These are phyloP conservation scores for Diplocarpon rosae DNA, from an alignment of 2,329 filamentous ascomycete species.

Conservation along the genomic window DNA sequence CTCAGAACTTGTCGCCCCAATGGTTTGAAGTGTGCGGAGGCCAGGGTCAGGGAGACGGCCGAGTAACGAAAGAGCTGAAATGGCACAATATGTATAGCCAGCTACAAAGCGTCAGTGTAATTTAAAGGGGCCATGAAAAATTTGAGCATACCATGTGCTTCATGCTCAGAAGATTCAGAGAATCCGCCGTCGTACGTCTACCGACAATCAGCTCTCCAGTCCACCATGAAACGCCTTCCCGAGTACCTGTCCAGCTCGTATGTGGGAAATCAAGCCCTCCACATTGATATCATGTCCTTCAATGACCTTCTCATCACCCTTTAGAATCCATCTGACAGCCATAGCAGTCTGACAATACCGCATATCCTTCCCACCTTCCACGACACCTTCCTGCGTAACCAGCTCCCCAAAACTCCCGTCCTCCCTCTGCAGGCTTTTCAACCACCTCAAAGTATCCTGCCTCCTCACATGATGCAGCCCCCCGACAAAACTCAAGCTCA, in stretches of 20 bases:
- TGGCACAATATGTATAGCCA: conserved; percentile 83
- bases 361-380: conserved; percentile 76
- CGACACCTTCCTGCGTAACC: conserved; percentile 41
- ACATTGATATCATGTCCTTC: conserved; percentile 65
- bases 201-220: conserved; percentile 10
- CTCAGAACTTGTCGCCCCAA: conserved; percentile 1
- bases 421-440: conserved; percentile 61
- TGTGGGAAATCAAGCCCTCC: conserved; percentile 55
- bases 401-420: conserved; percentile 92
- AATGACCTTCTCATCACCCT: conserved; percentile 54
- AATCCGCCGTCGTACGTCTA: conserved; percentile 27
- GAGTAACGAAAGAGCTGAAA: conserved; percentile 66
- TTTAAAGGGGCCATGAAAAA: background rate
- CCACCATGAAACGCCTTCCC: background rate
- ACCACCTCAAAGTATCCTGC: conserved; percentile 58
- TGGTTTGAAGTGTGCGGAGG: background rate
- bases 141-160: conserved; percentile 24
- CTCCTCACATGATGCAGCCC: conserved; percentile 55
- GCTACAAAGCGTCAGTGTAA: conserved; percentile 36
- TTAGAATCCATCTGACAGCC: conserved; percentile 70
- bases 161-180: conserved; percentile 26
- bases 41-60: conserved; percentile 19
- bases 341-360: conserved; percentile 80
- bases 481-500: conserved; percentile 54
- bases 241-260: conserved; percentile 51